phyloP scores from a whole-genome alignment of 768 basidiomycete genomes.

The Pisolithus sp. region DNA sequence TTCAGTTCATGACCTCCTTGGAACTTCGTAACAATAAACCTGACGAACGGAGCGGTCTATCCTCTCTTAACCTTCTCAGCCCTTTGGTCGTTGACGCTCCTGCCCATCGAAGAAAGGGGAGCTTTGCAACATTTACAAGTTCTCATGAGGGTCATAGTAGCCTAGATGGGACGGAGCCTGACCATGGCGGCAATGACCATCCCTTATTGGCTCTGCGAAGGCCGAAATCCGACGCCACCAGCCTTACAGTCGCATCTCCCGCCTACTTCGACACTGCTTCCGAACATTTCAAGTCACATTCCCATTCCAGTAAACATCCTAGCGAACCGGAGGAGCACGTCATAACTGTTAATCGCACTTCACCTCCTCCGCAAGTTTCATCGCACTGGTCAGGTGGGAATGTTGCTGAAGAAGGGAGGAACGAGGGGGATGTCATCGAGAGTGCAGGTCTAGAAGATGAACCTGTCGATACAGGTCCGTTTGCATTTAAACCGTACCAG shows the following conservation, averaged over 20 bases:
- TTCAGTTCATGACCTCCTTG: constrained; percentile 50
- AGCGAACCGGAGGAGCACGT: constrained; percentile 5
- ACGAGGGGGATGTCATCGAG: constrained; percentile 11
- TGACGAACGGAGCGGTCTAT: constrained; percentile 45
- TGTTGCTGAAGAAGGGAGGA: constrained; percentile 17
- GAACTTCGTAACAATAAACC: constrained; percentile 66
- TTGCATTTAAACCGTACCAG: constrained; percentile 62
- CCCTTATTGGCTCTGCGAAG: constrained; percentile 28
- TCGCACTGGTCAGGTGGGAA: constrained; percentile 19
- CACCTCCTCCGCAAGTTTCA: constrained; percentile 9
- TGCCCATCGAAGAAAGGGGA: constrained; percentile 48
- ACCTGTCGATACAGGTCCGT: constrained; percentile 58
- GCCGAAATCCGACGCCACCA: constrained; percentile 29
- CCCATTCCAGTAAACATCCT: constrained; percentile 8
- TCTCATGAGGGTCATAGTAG: constrained; percentile 31
- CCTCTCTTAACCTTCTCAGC: constrained; percentile 46
- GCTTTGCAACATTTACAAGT: constrained; percentile 49
- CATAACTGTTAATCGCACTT: neutral
- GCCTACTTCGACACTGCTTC: constrained; percentile 35
- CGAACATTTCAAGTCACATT: constrained; percentile 18
- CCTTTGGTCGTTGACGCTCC: constrained; percentile 29
- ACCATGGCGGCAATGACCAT: constrained; percentile 28
- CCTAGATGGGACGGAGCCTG: constrained; percentile 45
- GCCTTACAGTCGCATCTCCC: constrained; percentile 30
- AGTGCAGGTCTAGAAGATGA: constrained; percentile 33